Evolutionary conservation across 352 stramenopile species (phyloP), one percentile per base, ranked within the genome.

Genomic region (Pythium biforme): DNA sequence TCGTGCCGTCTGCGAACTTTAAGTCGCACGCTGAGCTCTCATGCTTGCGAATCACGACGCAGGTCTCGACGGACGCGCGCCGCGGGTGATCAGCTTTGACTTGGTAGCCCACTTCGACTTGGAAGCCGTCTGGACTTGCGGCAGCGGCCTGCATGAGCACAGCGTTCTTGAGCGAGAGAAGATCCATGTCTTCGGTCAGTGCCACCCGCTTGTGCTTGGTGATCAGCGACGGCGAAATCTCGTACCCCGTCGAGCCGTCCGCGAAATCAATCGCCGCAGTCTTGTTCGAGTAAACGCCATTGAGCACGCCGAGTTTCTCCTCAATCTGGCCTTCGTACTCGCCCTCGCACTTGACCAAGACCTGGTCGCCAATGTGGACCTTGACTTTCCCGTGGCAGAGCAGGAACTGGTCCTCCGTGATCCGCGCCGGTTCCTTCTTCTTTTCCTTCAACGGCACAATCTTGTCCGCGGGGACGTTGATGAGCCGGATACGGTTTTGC

Each of bases 321-420:
- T 90, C 80, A 4, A 71, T 58, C 26, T 74, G 50, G 37, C 65
- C 74, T 33, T 87, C 79, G 34, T 74, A 66, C 25, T 90, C 80
- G 23, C 74, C 72, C 34, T 82, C 74, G 51, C 77, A 89, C 46
- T 83, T 79, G 53, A 90, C 83, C 33, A 82, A 79, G 12, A 92
- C 79, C 57, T 90, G 83, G 49, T 92, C 83, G n/a, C 83, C 83
- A 27, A 92, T 90, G 66, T 85, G 80, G 12, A 90, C 81, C 50
- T 86, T 88, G 0, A 71, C 54, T 59, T 90, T 89, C 51, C 70
- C 72, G 47, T 52, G 69, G 56, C 83, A 90, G 6, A 88, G 41
- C 22, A 92, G 67, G 40, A 79, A 92, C 50, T 89, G 83, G 37
- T 92, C 81, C 43, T 92, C 83, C 0, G 79, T 89, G 52, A 92